Conservation (phyloP, 2,329 filamentous ascomycete species). For the Colletotrichum viniferum region DNA sequence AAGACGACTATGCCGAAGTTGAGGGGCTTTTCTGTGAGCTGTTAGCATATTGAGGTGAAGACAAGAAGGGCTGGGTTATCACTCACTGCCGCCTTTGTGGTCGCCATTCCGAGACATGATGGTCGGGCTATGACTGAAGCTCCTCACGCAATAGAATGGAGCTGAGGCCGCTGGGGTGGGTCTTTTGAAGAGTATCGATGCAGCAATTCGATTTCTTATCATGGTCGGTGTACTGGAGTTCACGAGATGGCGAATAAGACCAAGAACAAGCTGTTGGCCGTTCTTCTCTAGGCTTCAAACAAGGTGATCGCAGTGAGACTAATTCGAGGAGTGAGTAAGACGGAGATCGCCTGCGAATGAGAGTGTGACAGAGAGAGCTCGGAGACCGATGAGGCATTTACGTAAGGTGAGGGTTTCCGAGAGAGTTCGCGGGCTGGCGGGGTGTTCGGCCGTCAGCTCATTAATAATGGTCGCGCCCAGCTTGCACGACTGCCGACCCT, state of each 20-base stretch:
- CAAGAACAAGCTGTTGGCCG: background rate
- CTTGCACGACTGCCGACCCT: background rate
- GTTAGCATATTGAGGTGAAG: too few relatives aligned
- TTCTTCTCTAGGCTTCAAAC: background rate
- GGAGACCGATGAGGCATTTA: conserved; percentile 5
- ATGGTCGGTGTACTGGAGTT: background rate
- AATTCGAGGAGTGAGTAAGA: background rate
- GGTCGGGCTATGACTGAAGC: background rate
- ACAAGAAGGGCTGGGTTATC: background rate
- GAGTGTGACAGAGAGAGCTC: background rate
- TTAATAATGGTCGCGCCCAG: background rate
- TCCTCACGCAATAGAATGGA: background rate
- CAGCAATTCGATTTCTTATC: background rate
- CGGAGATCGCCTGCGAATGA: background rate
- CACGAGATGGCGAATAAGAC: background rate
- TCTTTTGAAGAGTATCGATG: background rate
- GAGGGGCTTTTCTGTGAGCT: conserved; percentile 5
- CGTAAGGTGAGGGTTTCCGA: background rate
- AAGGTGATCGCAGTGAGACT: too few relatives aligned
- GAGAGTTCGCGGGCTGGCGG: background rate
- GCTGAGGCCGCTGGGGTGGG: background rate
- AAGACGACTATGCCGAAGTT: conserved; percentile 38
- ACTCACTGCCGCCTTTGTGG: background rate
- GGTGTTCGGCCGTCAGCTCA: background rate
- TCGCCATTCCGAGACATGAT: background rate